Conservation (phyloP, 169 alveolate species). For the Plasmodium cynomolgi region DNA sequence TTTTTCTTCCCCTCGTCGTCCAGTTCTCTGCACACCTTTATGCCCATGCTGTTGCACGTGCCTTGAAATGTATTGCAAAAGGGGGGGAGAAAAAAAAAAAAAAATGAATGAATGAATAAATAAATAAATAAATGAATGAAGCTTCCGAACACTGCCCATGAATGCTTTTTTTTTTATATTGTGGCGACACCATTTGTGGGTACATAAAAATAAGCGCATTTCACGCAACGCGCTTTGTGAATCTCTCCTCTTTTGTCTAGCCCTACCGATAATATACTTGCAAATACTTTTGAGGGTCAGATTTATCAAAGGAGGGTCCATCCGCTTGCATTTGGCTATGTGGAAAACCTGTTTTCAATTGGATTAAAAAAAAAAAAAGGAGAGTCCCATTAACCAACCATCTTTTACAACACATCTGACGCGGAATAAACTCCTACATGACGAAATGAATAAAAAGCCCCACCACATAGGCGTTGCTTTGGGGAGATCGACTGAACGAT, state of each 20-base stretch:
- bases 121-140: too few relatives aligned
- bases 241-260: slow-evolving; percentile 38
- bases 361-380: neutral
- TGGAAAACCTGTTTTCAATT: slow-evolving; percentile 84
- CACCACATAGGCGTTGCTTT: neutral
- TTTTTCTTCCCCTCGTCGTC: slow-evolving; percentile 86
- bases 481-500: neutral
- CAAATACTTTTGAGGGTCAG: slow-evolving; percentile 80
- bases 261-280: slow-evolving; percentile 79
- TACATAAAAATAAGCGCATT: neutral
- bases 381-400: neutral
- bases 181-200: neutral
- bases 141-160: neutral
- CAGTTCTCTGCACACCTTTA: slow-evolving; percentile 82
- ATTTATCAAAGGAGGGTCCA: slow-evolving; percentile 89
- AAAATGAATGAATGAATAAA: neutral
- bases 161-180: neutral
- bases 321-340: slow-evolving; percentile 88
- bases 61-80: slow-evolving; percentile 53
- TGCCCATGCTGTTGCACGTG: slow-evolving; percentile 86
- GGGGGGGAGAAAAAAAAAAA: neutral
- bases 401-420: neutral
- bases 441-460: neutral
- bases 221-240: neutral
- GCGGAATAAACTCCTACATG: neutral